Evolutionary conservation across 495 filamentous ascomycete genomes (phyloP).

Genomic region (Trichoderma erinaceum): DNA sequence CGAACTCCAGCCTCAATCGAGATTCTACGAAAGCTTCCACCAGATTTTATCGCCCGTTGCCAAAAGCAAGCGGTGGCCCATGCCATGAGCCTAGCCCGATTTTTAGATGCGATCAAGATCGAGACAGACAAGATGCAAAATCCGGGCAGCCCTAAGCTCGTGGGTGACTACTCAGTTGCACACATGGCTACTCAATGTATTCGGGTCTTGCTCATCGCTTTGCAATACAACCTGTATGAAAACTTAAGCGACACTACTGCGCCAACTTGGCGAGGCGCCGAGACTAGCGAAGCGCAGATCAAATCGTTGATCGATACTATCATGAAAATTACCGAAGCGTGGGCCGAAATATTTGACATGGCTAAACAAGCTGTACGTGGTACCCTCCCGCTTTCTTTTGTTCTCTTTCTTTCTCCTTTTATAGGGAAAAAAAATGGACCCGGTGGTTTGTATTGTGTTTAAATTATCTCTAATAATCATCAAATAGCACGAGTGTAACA

Average conservation of each 20-base stretch:
- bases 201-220: slow-evolving; percentile 16
- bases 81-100: slow-evolving; percentile 16
- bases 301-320: neutral
- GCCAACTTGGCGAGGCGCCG: slow-evolving; percentile 14
- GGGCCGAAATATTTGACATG: slow-evolving; percentile 12
- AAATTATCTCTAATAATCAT: neutral
- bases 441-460: neutral
- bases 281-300: slow-evolving; percentile 9
- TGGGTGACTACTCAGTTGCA: slow-evolving; percentile 14
- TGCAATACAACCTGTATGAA: slow-evolving; percentile 15
- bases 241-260: slow-evolving; percentile 17
- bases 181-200: slow-evolving; percentile 16
- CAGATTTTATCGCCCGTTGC: slow-evolving; percentile 17
- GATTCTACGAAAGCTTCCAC: slow-evolving; percentile 15
- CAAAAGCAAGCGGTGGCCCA: slow-evolving; percentile 18
- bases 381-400: neutral
- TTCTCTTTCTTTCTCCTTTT: neutral
- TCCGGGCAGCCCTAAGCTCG: neutral
- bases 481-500: neutral
- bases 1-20: slow-evolving; percentile 14
- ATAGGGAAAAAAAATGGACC: neutral
- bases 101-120: slow-evolving; percentile 16
- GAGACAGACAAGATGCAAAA: slow-evolving; percentile 3
- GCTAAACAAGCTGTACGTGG: slow-evolving; percentile 8
- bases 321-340: neutral